Evolutionary conservation across 2,329 filamentous ascomycete species (phyloP).

Genomic region (Fusarium succisae): DNA sequence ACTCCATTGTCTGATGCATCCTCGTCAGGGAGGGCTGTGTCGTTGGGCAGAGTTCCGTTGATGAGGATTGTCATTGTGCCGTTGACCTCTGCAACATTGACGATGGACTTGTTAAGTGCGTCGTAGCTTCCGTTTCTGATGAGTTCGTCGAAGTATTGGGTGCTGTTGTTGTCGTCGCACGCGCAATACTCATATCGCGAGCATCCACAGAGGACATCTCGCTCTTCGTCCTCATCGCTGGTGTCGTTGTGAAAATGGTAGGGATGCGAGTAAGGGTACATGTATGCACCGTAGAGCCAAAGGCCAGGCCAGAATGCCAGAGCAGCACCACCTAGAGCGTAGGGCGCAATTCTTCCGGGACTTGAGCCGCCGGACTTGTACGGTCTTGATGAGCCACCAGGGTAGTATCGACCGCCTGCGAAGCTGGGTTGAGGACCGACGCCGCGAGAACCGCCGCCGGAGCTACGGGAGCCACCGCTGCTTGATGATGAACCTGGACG

Average conservation of each 20-base stretch:
- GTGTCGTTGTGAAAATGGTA: constrained; percentile 61
- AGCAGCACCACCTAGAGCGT: constrained; percentile 59
- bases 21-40: constrained; percentile 63
- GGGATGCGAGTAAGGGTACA: constrained; percentile 59
- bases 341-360: constrained; percentile 61
- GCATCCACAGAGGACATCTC: constrained; percentile 60
- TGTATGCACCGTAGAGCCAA: constrained; percentile 72
- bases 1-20: constrained; percentile 38
- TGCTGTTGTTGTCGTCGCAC: constrained; percentile 74
- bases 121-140: constrained; percentile 72
- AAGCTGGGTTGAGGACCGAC: constrained; percentile 66
- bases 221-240: constrained; percentile 51
- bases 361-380: constrained; percentile 67
- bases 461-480: not conserved
- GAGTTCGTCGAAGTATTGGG: constrained; percentile 67
- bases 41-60: constrained; percentile 82
- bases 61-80: constrained; percentile 72
- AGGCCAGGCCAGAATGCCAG: constrained; percentile 70
- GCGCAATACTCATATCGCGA: constrained; percentile 62
- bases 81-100: constrained; percentile 69
- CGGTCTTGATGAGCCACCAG: constrained; percentile 69
- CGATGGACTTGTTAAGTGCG: constrained; percentile 67
- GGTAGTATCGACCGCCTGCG: constrained; percentile 72
- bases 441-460: constrained; percentile 58
- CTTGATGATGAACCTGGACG: constrained; percentile 27